These are phyloP conservation scores for Megacollybia platyphylla DNA, from an alignment of 1,284 basidiomycete genomes.

Conservation along the genomic window DNA sequence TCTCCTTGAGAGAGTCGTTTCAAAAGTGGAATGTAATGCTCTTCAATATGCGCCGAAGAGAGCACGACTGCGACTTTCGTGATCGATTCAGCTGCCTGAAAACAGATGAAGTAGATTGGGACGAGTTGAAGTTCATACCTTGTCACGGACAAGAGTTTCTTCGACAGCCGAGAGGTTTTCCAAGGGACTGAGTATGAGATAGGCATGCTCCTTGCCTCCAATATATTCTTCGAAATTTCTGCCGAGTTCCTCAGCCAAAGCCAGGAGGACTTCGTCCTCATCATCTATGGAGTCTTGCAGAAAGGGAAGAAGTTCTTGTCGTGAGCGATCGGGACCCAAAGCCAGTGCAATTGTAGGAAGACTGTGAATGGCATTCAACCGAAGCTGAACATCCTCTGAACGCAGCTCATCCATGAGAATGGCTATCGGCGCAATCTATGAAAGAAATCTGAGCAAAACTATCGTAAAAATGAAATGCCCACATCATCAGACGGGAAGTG, in stretches of 20 bases:
- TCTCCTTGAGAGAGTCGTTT: constrained; percentile 87
- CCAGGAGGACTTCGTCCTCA: constrained; percentile 96
- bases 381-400: constrained; percentile 89
- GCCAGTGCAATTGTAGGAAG: constrained; percentile 98
- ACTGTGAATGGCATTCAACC: constrained; percentile 95
- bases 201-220: constrained; percentile 83
- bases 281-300: constrained; percentile 97
- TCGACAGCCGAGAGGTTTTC: constrained; percentile 96
- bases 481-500: constrained; percentile 41
- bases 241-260: constrained; percentile 93
- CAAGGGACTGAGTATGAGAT: constrained; percentile 83
- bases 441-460: background rate
- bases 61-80: constrained; percentile 81
- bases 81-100: constrained; percentile 90
- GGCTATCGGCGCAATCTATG: constrained; percentile 74
- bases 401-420: constrained; percentile 93
- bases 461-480: constrained; percentile 1
- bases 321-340: constrained; percentile 88
- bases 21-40: constrained; percentile 86
- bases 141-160: constrained; percentile 97
- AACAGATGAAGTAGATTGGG: constrained; percentile 8
- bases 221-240: constrained; percentile 90
- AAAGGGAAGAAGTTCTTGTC: constrained; percentile 95
- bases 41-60: constrained; percentile 75
- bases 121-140: constrained; percentile 41